Evolutionary conservation across 768 basidiomycete genomes (phyloP).

Genomic region (Rhizopogon rudus): DNA sequence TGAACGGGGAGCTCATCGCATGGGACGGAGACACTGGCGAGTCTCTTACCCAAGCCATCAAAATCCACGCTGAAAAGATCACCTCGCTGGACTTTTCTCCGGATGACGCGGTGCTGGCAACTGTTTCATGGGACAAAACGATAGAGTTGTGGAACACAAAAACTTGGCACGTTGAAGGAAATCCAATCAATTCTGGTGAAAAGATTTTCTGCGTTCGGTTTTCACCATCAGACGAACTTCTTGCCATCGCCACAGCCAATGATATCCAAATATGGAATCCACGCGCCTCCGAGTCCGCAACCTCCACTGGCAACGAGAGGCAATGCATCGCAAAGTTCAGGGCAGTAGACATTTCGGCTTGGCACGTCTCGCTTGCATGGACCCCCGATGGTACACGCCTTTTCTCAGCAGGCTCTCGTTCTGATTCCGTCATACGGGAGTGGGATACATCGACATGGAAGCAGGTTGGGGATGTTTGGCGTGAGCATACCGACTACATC

Average conservation of each 20-base stretch:
- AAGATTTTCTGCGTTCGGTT: not conserved
- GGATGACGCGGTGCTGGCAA: not conserved
- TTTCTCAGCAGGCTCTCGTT: no score
- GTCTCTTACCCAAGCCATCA: not conserved
- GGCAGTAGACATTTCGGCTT: no score
- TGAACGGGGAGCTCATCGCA: not conserved
- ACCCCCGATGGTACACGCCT: no score
- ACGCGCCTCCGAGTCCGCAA: no score
- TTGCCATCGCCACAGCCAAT: not conserved
- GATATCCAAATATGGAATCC: not conserved
- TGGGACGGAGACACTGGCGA: not conserved
- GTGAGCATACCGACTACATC: not conserved
- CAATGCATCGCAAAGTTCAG: no score
- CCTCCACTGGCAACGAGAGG: no score
- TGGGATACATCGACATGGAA: not conserved
- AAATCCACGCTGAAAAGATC: not conserved
- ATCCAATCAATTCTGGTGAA: not conserved
- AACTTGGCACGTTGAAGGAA: not conserved
- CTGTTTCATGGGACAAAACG: not conserved
- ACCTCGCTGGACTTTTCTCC: not conserved
- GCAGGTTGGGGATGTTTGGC: not conserved
- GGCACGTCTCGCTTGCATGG: no score
- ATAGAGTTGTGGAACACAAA: not conserved
- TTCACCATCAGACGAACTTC: not conserved
- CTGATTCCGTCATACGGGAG: not conserved